Evolutionary conservation across 2,329 filamentous ascomycete species (phyloP).

Genomic region (Didymella segeticola): DNA sequence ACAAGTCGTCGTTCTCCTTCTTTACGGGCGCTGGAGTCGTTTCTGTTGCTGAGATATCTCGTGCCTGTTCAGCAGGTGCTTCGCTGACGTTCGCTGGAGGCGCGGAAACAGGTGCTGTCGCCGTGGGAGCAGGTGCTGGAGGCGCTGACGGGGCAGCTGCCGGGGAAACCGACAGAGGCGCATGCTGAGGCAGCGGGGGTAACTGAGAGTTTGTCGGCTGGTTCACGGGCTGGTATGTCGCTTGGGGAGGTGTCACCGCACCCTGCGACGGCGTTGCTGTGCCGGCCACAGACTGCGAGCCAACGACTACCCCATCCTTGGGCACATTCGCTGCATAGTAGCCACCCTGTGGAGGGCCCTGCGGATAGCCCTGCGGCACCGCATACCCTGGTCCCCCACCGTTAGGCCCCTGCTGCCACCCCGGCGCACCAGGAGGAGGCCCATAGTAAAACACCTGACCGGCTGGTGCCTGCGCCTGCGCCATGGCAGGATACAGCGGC

Average conservation of each 20-base stretch:
- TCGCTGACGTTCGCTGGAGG: slow-evolving; percentile 5
- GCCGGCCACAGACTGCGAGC: slow-evolving; percentile 18
- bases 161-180: not conserved
- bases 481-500: slow-evolving; percentile 32
- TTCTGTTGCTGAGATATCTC: not conserved
- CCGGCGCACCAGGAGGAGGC: slow-evolving; percentile 31
- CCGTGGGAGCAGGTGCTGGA: not conserved
- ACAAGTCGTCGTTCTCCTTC: slow-evolving; percentile 28
- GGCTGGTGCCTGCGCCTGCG: slow-evolving; percentile 27
- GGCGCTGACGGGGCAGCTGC: not conserved
- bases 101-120: not conserved
- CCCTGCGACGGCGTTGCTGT: slow-evolving; percentile 17
- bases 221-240: slow-evolving; percentile 17
- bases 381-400: slow-evolving; percentile 21
- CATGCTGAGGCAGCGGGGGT: slow-evolving; percentile 10
- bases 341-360: slow-evolving; percentile 24
- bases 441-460: slow-evolving; percentile 35
- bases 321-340: slow-evolving; percentile 23
- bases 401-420: slow-evolving; percentile 26
- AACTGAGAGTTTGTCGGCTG: slow-evolving; percentile 8
- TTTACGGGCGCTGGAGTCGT: slow-evolving; percentile 8
- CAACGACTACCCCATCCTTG: slow-evolving; percentile 22
- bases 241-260: slow-evolving; percentile 19
- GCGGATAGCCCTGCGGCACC: slow-evolving; percentile 28
- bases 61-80: not conserved